Evolutionary conservation across 768 basidiomycete species (phyloP).

Genomic region (Harrya chromipes): DNA sequence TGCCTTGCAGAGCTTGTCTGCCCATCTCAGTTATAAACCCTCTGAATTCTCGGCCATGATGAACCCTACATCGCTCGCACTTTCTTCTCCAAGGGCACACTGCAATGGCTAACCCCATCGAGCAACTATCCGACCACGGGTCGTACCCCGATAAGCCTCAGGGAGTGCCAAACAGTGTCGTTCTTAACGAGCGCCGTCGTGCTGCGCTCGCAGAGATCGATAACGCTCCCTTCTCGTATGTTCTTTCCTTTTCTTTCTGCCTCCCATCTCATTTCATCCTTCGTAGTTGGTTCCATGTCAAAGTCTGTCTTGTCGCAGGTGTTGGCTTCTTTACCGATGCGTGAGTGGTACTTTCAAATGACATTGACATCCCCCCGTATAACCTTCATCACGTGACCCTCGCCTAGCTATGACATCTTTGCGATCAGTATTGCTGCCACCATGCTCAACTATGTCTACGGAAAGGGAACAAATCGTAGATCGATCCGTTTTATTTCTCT

Average conservation of each 20-base stretch:
- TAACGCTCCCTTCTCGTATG: conserved; percentile 80
- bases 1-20: neutral
- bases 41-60: neutral
- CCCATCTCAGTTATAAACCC: conserved; percentile 12
- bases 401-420: conserved; percentile 69
- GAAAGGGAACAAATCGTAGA: conserved; percentile 27
- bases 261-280: neutral
- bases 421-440: conserved; percentile 82
- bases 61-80: neutral
- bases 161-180: conserved; percentile 27
- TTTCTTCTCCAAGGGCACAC: neutral
- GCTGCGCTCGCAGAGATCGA: conserved; percentile 85
- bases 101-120: conserved; percentile 20
- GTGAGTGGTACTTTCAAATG: conserved; percentile 32
- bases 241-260: conserved; percentile 4
- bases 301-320: conserved; percentile 66
- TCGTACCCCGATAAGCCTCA: conserved; percentile 29
- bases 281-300: conserved; percentile 79
- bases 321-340: conserved; percentile 92
- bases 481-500: neutral
- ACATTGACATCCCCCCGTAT: neutral
- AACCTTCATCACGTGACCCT: neutral
- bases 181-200: conserved; percentile 68
- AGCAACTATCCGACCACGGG: conserved; percentile 28
- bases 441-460: conserved; percentile 85